phyloP scores from a whole-genome alignment of 345 rosid species.

The Moricandia arvensis region DNA sequence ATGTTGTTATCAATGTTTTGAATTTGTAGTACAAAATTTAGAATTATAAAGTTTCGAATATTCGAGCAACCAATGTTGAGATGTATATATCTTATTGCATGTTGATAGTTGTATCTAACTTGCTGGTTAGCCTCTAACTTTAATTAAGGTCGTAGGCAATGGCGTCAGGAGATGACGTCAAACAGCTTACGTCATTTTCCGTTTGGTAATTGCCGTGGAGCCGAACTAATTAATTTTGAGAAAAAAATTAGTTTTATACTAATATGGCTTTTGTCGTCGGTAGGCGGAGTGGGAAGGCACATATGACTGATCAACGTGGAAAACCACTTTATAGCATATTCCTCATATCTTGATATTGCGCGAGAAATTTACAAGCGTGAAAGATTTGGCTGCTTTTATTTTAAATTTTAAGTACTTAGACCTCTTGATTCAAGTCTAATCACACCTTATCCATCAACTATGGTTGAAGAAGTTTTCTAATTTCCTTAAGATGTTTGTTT shows the following conservation, averaged over 20 bases:
- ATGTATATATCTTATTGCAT: slow-evolving; percentile 12
- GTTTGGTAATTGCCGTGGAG: not conserved
- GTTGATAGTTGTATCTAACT: slow-evolving; percentile 16
- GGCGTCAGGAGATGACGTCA: slow-evolving; percentile 11
- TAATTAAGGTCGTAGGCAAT: slow-evolving; percentile 10
- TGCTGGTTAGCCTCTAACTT: slow-evolving; percentile 12
- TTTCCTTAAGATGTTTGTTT: too few relatives aligned
- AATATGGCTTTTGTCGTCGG: not conserved
- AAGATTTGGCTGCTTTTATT: not conserved
- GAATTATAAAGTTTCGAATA: not conserved
- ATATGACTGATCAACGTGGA: not conserved
- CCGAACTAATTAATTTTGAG: not conserved
- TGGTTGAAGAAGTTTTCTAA: not conserved
- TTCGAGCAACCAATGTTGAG: slow-evolving; percentile 12
- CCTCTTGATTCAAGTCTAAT: not conserved
- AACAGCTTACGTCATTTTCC: slow-evolving; percentile 3
- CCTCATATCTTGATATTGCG: not conserved
- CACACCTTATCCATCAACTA: not conserved
- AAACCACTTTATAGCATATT: not conserved
- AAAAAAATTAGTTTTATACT: not conserved
- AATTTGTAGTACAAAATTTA: not conserved
- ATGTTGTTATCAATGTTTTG: not conserved
- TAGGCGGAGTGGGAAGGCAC: slow-evolving; percentile 17
- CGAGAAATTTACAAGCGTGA: not conserved
- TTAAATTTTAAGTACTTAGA: not conserved